Evolutionary conservation across 2,329 filamentous ascomycete species (phyloP), one percentile per base, ranked within the genome.

Genomic region (Colletotrichum lindemuthianum): DNA sequence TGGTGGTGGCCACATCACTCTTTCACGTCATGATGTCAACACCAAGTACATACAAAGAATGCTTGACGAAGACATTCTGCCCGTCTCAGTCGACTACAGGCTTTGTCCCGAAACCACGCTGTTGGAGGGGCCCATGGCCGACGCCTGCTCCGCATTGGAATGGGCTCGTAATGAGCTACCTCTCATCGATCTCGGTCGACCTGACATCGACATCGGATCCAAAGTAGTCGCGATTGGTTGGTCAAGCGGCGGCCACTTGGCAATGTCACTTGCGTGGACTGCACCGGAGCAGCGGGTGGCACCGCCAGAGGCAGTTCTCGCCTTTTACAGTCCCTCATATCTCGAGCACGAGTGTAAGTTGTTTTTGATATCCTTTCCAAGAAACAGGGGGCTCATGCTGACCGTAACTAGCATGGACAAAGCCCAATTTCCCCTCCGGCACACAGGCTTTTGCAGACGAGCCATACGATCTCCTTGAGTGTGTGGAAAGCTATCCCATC

Each of bases 81-180:
- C 83, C 0, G 70, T 86, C 10, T 82, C 79, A 64, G 56, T 85
- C 0, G 83, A 86, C 68, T 83, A 85, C 65, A 72, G 82, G 0
- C 75, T 86, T 1, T 85, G 82, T 60, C 84, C 83, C 0, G 81
- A 85, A 47, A 73, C 78, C 3, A 79, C 71, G 16, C 68, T 86
- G 3, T 51, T 75, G 4, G 77, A 82, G 2, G 84, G 84, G 0
- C 76, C 84, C 0, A 78, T 86, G 70, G 66, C 69, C 3, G 84
- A 86, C 66, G 74, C 77, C 0, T 69, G 74, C 11, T 79, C 83
- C 64, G 79, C 82, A 1, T 70, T 81, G 1, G 8, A 56, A 0
- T 85, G 82, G 81, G 73, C 74, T 0, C 73, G 77, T 1, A 59
- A 71, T 0, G 67, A 64, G 0, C 71, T 84, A 2, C 75, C 73